Conservation (phyloP, 1,284 basidiomycete genomes). For the Agroathelia rolfsii region DNA sequence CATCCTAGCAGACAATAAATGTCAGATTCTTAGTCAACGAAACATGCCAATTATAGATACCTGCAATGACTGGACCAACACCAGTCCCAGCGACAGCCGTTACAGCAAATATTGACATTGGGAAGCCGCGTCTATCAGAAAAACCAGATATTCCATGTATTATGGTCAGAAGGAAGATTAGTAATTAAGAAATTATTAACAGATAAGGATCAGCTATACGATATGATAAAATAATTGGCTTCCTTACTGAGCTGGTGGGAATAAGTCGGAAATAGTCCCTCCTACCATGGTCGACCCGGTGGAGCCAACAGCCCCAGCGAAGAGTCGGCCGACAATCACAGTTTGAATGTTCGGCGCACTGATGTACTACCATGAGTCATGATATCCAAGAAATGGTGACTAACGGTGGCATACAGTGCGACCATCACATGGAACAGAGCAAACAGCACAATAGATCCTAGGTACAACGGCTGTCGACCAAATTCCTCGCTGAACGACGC, state of each 20-base stretch:
- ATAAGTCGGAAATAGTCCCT: conserved; percentile 53
- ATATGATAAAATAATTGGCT: too few species aligned
- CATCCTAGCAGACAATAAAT: too few species aligned
- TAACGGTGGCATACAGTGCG: conserved; percentile 24
- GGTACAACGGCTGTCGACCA: conserved; percentile 36
- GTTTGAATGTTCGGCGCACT: conserved; percentile 22
- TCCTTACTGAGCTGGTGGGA: conserved; percentile 30
- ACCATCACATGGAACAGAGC: conserved; percentile 28
- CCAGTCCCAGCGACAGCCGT: conserved; percentile 39
- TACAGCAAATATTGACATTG: conserved; percentile 47
- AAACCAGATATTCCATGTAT: not conserved
- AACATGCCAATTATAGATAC: too few species aligned
- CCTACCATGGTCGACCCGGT: conserved; percentile 58
- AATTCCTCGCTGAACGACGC: conserved; percentile 44
- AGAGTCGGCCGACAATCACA: conserved; percentile 20
- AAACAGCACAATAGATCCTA: conserved; percentile 29
- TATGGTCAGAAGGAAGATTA: not conserved
- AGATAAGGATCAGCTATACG: conserved; percentile 22
- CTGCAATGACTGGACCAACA: conserved; percentile 41
- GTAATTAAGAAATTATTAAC: conserved; percentile 12
- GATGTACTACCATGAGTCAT: not conserved
- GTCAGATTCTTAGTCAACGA: too few species aligned
- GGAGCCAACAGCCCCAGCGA: conserved; percentile 28
- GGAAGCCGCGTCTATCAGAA: conserved; percentile 37
- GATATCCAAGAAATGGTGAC: too few species aligned